Evolutionary conservation across 73 alveolate species (phyloP), one percentile per base, ranked within the genome.

Genomic region (Paraurostyla sp.): DNA sequence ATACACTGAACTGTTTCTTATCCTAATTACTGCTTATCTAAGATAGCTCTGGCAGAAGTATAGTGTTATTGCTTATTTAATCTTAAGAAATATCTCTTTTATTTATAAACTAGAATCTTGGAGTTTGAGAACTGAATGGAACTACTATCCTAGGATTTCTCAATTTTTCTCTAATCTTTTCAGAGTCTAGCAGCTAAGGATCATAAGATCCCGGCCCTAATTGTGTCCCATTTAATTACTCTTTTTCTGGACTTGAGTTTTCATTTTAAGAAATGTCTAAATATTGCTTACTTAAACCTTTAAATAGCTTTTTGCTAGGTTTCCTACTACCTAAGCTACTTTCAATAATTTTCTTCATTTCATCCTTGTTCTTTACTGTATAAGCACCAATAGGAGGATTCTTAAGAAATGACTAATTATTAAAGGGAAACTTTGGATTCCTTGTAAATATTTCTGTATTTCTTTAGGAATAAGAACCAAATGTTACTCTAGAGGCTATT

Each of bases 91-190:
- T 7, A 6, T 68, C 11, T 25, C 52, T 73, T 73, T 46, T 45
- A 22, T 73, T 48, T 73, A 73, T n/a, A n/a, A n/a, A n/a, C n/a
- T n/a, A n/a, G n/a, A 73, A 73, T 45, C 86, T 42, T 42, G 86
- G 86, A 13, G 71, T 48, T 48, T 73, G 20, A 45, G 86, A 73
- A 45, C 38, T 73, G 30, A 73, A 73, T 2, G 60, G 50, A 11
- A 73, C 7, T 4, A 20, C 62, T 41, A 35, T 69, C 18, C 40
- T 69, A 13, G 84, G 50, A n/a, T 62, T 62, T 27, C 51, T 62
- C 7, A 62, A 22, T 16, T 69, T 41, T 36, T 69, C 29, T 40
- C 16, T 15, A 9, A 69, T 36, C 16, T 18, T 36, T 43, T 69
- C 36, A 36, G 84, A 41, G 38, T 15, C 58, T 9, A 36, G 6